A percentile compares a stretch with the other conserved stretches of the same genome.
Evolutionary conservation across 1,284 basidiomycete genomes (phyloP).

Genomic region (Leccinum glutinopallens): DNA sequence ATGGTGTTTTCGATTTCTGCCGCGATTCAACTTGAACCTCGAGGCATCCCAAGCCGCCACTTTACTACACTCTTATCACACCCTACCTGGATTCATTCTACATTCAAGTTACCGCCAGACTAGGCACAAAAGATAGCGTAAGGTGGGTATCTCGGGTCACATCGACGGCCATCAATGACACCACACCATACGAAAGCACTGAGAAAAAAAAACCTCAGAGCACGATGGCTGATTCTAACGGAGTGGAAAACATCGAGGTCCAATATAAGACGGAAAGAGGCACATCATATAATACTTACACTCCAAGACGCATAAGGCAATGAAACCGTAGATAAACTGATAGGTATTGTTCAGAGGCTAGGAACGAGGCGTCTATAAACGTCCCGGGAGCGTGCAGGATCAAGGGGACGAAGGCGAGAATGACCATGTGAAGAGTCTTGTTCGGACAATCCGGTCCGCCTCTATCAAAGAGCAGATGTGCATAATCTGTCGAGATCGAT

Average conservation of each 20-base stretch:
- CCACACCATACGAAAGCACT: conserved; percentile 2
- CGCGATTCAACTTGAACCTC: not conserved
- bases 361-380: not conserved
- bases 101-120: conserved; percentile 13
- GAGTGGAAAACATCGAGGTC: not conserved
- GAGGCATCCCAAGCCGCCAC: conserved; percentile 2
- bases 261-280: not conserved
- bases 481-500: not conserved
- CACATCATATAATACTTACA: not conserved
- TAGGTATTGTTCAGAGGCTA: not conserved
- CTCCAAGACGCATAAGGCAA: too few species aligned
- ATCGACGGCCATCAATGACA: not conserved
- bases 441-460: not conserved
- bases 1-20: not conserved
- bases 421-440: not conserved
- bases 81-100: not conserved
- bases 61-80: conserved; percentile 5
- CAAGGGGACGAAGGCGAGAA: not conserved
- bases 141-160: not conserved
- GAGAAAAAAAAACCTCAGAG: not conserved
- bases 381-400: not conserved
- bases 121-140: conserved; percentile 20
- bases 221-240: not conserved
- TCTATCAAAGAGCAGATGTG: not conserved
- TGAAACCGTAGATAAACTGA: not conserved